Percentiles rank a stretch among this genome's conserved stretches.
phyloP scores from a whole-genome alignment of 805 yeast species.

The Metschnikowia drakensbergensis region DNA sequence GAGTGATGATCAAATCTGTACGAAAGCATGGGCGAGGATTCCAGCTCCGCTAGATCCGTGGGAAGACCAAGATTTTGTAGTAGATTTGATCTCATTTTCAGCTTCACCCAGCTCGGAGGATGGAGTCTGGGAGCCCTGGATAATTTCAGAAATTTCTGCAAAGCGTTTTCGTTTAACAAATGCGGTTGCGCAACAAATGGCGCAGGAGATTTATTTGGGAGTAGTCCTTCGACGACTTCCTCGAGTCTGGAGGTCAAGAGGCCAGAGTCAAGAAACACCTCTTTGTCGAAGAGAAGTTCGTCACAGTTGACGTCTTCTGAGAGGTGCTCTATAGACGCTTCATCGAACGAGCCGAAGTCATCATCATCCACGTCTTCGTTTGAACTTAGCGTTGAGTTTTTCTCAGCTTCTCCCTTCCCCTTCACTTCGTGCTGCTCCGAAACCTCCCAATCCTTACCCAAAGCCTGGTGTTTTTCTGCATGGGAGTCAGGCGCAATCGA shows the following conservation, averaged over 20 bases:
- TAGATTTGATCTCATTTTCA: slow-evolving; percentile 60
- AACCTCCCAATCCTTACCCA: no score
- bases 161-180: slow-evolving; percentile 33
- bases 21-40: slow-evolving; percentile 2
- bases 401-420: neutral
- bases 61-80: slow-evolving; percentile 69
- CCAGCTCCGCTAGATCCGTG: slow-evolving; percentile 58
- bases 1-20: neutral
- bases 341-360: slow-evolving; percentile 39
- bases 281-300: neutral
- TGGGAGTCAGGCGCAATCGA: no score
- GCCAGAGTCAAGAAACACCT: slow-evolving; percentile 2
- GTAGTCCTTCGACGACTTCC: slow-evolving; percentile 9
- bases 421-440: no score
- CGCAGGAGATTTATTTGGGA: slow-evolving; percentile 5
- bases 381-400: no score
- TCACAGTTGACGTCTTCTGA: slow-evolving; percentile 5
- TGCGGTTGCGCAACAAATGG: neutral
- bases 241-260: slow-evolving; percentile 7
- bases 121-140: slow-evolving; percentile 45
- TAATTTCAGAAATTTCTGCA: slow-evolving; percentile 44
- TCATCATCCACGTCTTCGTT: slow-evolving; percentile 27
- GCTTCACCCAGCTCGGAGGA: slow-evolving; percentile 67
- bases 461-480: no score
- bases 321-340: slow-evolving; percentile 29